Conservation (phyloP, 768 basidiomycete species). For the Suillus variegatus region DNA sequence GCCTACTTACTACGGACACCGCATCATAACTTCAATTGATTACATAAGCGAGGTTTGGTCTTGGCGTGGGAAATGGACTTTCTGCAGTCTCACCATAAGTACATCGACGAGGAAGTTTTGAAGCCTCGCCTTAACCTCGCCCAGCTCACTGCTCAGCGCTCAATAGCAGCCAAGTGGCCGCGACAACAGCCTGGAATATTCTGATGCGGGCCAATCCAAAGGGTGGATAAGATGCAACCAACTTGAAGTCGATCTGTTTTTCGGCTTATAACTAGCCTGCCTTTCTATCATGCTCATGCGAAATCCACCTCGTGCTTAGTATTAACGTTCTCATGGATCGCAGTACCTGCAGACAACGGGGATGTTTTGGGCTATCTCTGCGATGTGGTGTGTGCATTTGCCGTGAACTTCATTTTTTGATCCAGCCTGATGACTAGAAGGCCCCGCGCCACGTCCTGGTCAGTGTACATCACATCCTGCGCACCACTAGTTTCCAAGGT, state of each 20-base stretch:
- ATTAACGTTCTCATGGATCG: neutral
- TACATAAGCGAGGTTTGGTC: neutral
- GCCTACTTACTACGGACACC: neutral
- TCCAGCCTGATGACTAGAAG: neutral
- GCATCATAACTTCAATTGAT: slow-evolving; percentile 1
- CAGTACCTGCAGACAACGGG: neutral
- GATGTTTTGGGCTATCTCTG: neutral
- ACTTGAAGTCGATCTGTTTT: neutral
- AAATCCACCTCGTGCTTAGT: neutral
- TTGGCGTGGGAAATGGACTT: neutral
- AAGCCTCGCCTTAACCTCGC: neutral
- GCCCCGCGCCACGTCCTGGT: neutral
- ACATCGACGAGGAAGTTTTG: neutral
- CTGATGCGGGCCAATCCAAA: neutral
- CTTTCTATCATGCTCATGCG: neutral
- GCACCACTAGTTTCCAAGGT: neutral
- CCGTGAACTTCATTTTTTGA: neutral
- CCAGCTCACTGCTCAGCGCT: neutral
- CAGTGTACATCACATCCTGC: neutral
- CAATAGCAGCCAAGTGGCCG: neutral
- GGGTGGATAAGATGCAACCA: neutral
- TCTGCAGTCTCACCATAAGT: too few relatives aligned
- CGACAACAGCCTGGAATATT: neutral
- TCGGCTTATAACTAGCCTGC: neutral
- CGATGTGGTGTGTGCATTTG: neutral